Evolutionary conservation across 2,329 filamentous ascomycete species (phyloP), one percentile per base, ranked within the genome.

Genomic region (Scorias spongiosa): DNA sequence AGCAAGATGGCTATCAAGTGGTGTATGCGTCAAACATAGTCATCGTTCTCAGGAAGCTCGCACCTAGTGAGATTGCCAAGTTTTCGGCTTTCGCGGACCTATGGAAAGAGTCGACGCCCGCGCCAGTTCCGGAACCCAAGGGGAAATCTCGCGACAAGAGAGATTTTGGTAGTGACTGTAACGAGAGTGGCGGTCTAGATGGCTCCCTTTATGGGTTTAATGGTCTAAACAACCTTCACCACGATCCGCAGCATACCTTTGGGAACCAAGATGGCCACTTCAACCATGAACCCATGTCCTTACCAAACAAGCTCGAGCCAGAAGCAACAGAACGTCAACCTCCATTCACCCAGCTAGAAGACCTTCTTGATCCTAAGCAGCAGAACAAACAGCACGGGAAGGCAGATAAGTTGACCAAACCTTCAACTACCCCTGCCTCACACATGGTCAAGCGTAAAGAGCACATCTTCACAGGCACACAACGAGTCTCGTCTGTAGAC

Each of bases 211-310:
- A 61, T 2, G 5, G 41, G 1, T 44, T 45, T 12, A 39, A 42
- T 2, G 63, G 66, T 6, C 71, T 73, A 5, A 75, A 74, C 4
- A 71, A 72, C 42, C 81, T 78, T 55, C 20, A 7, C 20, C 20
- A 26, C 20, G 20, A 26, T 26, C 20, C 20, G 7, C 20, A 26
- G 7, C 20, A 3, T 7, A 4, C 7, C 3, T 36, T 15, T 36
- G 75, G 76, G 14, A 78, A 73, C 29, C 77, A 78, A 1, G 81
- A 77, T 1, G 78, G 76, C 0, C 81, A 78, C 52, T 72, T 81
- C 38, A 80, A 78, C 49, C 74, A 78, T 50, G 72, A 78, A 28
- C 44, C 51, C 11, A 46, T 57, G 1, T 46, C 52, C 18, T 45
- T 52, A 11, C 32, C 32, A 5, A 36, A 36, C 11, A 15, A 36